Base-by-base conservation (phyloP, 2,329 filamentous ascomycete genomes). In the Coniosporium tulheliwenetii region DNA sequence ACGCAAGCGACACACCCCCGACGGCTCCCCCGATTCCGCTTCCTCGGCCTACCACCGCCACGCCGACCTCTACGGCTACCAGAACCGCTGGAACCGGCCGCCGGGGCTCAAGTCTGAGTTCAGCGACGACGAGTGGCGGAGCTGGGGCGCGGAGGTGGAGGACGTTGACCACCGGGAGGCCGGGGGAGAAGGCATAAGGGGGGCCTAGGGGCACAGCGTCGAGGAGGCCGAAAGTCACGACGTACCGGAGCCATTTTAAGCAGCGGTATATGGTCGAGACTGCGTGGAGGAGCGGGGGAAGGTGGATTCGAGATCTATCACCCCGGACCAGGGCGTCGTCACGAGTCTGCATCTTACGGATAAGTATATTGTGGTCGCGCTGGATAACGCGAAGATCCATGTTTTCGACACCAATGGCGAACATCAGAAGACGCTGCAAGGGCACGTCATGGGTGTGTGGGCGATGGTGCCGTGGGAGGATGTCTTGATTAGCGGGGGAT, bases 401-500 rank as follows among this genome's bases (percentile, higher is more conserved):
- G 87, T 98, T 19, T 98, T 96, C 56, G 85, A 96, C 58, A 87
- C 85, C 1, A 77, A 91, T 49, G 91, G 91, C 30, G 79, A 86
- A 50, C 78, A 85, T 47, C 79, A 93, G 51, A 85, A 86, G 57
- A 94, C 85, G 2, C 66, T 98, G 26, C 81, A 91, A 55, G 91
- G 91, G 9, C 91, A 98, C 64, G 84, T 96, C 36, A 98, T 98
- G 91, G 91, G 91, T 34, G 91, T 98, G 14, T 98, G 91, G 91
- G 91, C 91, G 38, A 96, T 98, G 89, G 86, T 98, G 16, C 91
- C 91, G 5, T 95, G 87, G 84, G 89, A 85, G 44, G 89, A 98
- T 58, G 81, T 85, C 40, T 71, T 98, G 45, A 91, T 98, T 44
- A 95, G 86, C 52, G 91, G 91, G 52, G 91, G 91, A 5, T 98